These are phyloP conservation scores for Haematococcus lacustris DNA, from an alignment of 139 green algal species.

Conservation along the genomic window DNA sequence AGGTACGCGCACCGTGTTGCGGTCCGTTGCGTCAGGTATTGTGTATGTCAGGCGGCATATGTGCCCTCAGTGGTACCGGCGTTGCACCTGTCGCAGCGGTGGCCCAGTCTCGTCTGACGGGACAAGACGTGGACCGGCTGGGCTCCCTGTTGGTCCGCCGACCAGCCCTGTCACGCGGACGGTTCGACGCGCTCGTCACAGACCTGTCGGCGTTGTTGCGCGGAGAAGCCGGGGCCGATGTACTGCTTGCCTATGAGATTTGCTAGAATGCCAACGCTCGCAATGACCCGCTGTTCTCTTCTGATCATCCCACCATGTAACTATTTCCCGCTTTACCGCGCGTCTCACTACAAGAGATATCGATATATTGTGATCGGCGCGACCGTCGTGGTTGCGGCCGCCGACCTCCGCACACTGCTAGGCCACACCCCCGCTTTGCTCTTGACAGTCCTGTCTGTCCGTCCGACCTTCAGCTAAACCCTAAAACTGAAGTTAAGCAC, in stretches of 20 bases:
- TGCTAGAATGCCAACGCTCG: too few species aligned
- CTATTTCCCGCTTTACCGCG: too few species aligned
- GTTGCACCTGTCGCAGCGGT: neutral
- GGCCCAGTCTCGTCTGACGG: neutral
- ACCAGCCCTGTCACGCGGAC: slow-evolving; percentile 28
- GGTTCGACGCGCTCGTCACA: slow-evolving; percentile 54
- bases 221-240: slow-evolving; percentile 50
- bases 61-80: neutral
- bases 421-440: too few species aligned
- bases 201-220: slow-evolving; percentile 59
- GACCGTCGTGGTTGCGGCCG: too few species aligned
- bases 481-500: too few species aligned
- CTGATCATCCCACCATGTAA: too few species aligned
- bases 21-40: neutral
- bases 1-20: neutral
- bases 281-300: too few species aligned
- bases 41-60: neutral
- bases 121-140: neutral
- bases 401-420: too few species aligned
- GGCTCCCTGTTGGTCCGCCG: neutral
- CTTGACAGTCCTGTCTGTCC: too few species aligned
- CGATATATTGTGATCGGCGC: too few species aligned
- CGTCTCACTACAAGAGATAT: too few species aligned
- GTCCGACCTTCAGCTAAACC: too few species aligned
- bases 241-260: slow-evolving; percentile 68